These are phyloP conservation scores for Fusarium cicatricum DNA, from an alignment of 2,329 filamentous ascomycete species.

Conservation along the genomic window DNA sequence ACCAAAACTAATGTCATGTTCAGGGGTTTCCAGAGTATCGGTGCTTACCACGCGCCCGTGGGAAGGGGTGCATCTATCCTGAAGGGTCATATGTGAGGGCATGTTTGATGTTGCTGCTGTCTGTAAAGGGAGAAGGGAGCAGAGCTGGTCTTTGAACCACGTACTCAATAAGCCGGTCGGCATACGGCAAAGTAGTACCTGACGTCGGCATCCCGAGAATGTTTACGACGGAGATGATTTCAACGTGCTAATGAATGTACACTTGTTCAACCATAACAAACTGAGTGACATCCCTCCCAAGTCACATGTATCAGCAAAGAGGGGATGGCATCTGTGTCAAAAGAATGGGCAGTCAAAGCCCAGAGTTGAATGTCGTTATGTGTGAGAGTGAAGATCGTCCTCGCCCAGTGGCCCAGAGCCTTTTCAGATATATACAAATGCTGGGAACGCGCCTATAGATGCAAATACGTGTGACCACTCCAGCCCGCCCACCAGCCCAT, in stretches of 20 bases:
- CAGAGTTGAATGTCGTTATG: slow-evolving; percentile 25
- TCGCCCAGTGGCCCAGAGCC: slow-evolving; percentile 27
- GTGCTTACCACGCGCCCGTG: slow-evolving; percentile 66
- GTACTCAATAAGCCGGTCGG: slow-evolving; percentile 7
- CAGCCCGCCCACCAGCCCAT: slow-evolving; percentile 25
- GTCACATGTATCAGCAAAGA: neutral
- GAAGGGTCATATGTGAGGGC: slow-evolving; percentile 45
- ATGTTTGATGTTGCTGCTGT: slow-evolving; percentile 8
- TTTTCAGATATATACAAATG: slow-evolving; percentile 36
- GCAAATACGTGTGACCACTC: slow-evolving; percentile 33
- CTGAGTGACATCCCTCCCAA: neutral
- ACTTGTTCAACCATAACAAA: neutral
- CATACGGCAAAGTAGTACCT: neutral
- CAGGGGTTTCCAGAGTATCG: slow-evolving; percentile 72
- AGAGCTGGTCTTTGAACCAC: slow-evolving; percentile 11
- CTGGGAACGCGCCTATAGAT: slow-evolving; percentile 38
- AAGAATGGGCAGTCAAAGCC: neutral
- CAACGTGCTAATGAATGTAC: slow-evolving; percentile 21
- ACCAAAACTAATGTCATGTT: slow-evolving; percentile 17
- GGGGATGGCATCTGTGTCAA: neutral
- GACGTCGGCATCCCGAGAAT: slow-evolving; percentile 8
- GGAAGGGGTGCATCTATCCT: slow-evolving; percentile 56
- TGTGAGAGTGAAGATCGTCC: slow-evolving; percentile 42
- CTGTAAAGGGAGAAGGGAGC: slow-evolving; percentile 5
- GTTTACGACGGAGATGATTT: slow-evolving; percentile 27